A percentile compares a stretch with the other conserved stretches of the same genome.
phyloP scores from a whole-genome alignment of 1,284 basidiomycete genomes.

The Sporisorium sorghi region DNA sequence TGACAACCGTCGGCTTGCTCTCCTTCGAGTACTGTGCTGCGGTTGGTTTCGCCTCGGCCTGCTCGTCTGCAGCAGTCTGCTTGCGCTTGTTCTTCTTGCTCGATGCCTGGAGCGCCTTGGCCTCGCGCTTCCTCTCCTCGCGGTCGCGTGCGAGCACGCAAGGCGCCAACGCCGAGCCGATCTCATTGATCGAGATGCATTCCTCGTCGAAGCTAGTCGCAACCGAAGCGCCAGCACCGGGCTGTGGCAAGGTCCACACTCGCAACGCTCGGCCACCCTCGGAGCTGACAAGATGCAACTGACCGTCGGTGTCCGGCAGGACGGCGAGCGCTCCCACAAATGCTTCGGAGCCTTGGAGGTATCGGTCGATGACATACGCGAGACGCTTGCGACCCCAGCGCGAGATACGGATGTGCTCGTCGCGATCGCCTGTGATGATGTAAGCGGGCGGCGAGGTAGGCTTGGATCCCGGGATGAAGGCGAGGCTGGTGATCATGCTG shows the following conservation, averaged over 20 bases:
- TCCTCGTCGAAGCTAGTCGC: slow-evolving; percentile 20
- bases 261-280: slow-evolving; percentile 58
- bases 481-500: slow-evolving; percentile 61
- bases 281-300: slow-evolving; percentile 46
- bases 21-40: slow-evolving; percentile 41
- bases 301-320: slow-evolving; percentile 26
- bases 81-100: slow-evolving; percentile 50
- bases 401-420: slow-evolving; percentile 68
- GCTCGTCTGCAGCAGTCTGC: slow-evolving; percentile 18
- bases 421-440: slow-evolving; percentile 64
- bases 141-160: slow-evolving; percentile 46
- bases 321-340: slow-evolving; percentile 58
- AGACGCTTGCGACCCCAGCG: slow-evolving; percentile 60
- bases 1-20: slow-evolving; percentile 45
- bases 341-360: slow-evolving; percentile 55
- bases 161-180: slow-evolving; percentile 31
- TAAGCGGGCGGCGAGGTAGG: slow-evolving; percentile 27
- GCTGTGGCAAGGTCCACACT: slow-evolving; percentile 49
- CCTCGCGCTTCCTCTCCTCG: slow-evolving; percentile 49
- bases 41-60: slow-evolving; percentile 15
- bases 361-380: slow-evolving; percentile 60
- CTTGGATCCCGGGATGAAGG: slow-evolving; percentile 43
- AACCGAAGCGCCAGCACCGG: slow-evolving; percentile 6
- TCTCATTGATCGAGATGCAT: slow-evolving; percentile 43
- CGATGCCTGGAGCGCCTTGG: slow-evolving; percentile 24